phyloP scores from a whole-genome alignment of 352 stramenopile species.

The Globisporangium polare region DNA sequence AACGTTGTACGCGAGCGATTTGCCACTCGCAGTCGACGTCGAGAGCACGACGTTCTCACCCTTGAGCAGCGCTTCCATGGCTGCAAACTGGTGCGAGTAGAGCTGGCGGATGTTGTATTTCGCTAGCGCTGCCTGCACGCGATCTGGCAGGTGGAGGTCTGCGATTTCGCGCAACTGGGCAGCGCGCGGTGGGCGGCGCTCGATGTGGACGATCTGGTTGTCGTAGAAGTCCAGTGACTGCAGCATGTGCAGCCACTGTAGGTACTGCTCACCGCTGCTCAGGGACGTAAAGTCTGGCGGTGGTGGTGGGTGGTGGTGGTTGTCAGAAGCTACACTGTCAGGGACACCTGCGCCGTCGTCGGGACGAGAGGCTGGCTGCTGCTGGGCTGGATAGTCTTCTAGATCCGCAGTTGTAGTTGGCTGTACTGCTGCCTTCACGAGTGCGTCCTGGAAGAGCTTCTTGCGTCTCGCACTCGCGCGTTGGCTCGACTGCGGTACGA shows the following conservation, averaged over 20 bases:
- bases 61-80: constrained; percentile 84
- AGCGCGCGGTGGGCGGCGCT: constrained; percentile 39
- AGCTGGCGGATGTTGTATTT: constrained; percentile 62
- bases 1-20: constrained; percentile 96
- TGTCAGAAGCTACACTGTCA: neutral
- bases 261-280: constrained; percentile 14
- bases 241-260: constrained; percentile 45
- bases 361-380: neutral
- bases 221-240: constrained; percentile 51
- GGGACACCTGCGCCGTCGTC: neutral
- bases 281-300: neutral
- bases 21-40: constrained; percentile 96
- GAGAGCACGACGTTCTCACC: constrained; percentile 93
- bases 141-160: constrained; percentile 31
- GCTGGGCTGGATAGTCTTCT: neutral
- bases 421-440: constrained; percentile 15
- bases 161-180: constrained; percentile 39
- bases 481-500: constrained; percentile 51
- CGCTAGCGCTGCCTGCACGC: constrained; percentile 37
- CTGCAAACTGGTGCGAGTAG: constrained; percentile 90
- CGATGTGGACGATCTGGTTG: constrained; percentile 79
- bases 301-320: neutral
- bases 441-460: constrained; percentile 45
- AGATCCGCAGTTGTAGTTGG: neutral
- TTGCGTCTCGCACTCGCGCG: constrained; percentile 52